A percentile compares a stretch with the other conserved stretches of the same genome.
Conservation (phyloP, 345 rosid species). For the Leavenworthia alabamica region DNA sequence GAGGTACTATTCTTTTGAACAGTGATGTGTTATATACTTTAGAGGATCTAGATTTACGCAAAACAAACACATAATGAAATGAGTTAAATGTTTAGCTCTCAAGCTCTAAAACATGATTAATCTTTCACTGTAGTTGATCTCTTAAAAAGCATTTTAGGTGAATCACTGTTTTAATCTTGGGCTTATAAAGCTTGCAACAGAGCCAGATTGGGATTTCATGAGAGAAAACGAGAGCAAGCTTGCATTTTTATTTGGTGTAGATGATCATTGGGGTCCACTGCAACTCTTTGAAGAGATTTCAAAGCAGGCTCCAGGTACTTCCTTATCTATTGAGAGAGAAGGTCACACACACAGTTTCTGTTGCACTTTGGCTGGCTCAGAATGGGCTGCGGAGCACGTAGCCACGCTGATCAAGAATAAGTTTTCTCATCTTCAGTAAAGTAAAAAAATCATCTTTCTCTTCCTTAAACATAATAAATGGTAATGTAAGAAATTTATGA, state of each 20-base stretch:
- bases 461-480: not conserved
- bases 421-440: constrained; percentile 7
- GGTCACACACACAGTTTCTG: constrained; percentile 71
- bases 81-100: not conserved
- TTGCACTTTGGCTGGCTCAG: constrained; percentile 71
- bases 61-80: not conserved
- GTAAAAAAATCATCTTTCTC: not conserved
- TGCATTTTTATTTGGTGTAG: constrained; percentile 59
- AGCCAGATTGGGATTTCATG: constrained; percentile 72
- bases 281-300: constrained; percentile 72
- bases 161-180: constrained; percentile 11
- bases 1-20: constrained; percentile 40
- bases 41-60: not conserved
- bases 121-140: not conserved
- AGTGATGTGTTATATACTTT: not conserved
- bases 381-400: constrained; percentile 65
- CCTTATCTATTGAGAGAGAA: constrained; percentile 64
- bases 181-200: constrained; percentile 50
- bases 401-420: constrained; percentile 46
- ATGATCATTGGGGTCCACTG: constrained; percentile 88
- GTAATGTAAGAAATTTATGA: not conserved
- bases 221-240: constrained; percentile 50
- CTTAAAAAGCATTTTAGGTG: not conserved
- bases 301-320: constrained; percentile 45
- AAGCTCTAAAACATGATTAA: not conserved